Conservation (phyloP, 352 stramenopile genomes). For the Thraustochytrium striatum region DNA sequence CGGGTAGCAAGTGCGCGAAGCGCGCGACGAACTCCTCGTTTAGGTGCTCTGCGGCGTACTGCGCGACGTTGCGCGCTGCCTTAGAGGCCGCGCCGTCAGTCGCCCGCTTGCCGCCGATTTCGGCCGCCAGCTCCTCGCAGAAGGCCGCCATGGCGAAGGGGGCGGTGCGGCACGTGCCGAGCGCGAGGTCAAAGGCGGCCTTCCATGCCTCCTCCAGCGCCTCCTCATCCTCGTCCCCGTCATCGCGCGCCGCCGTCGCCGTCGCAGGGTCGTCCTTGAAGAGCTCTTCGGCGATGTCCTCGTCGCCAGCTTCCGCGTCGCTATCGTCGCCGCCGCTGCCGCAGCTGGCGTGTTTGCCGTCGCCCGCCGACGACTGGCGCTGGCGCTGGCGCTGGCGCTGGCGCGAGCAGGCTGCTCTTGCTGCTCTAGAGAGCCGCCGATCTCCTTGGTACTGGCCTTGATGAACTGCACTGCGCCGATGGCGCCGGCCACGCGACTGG, state of each 20-base stretch:
- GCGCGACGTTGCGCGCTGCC: too few species aligned
- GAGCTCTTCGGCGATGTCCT: neutral
- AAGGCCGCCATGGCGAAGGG: conserved; percentile 14
- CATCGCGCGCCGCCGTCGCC: neutral
- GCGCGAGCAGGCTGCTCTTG: too few species aligned
- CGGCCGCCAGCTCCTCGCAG: conserved; percentile 26
- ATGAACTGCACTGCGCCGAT: conserved; percentile 17
- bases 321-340: neutral
- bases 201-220: conserved; percentile 11
- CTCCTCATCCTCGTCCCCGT: neutral
- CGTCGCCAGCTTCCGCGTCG: neutral
- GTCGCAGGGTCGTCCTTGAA: neutral
- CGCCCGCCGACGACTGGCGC: neutral
- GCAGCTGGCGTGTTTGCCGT: too few species aligned
- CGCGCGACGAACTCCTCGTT: conserved; percentile 8
- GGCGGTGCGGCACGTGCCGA: conserved; percentile 9
- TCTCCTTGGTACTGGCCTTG: too few species aligned
- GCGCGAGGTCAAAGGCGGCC: conserved; percentile 12
- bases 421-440: too few species aligned
- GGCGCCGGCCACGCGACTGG: neutral
- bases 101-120: neutral
- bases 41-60: conserved; percentile 12
- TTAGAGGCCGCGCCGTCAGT: neutral
- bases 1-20: too few species aligned
- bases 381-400: neutral